phyloP scores from a whole-genome alignment of 345 rosid species.

The Melaleuca alternifolia region DNA sequence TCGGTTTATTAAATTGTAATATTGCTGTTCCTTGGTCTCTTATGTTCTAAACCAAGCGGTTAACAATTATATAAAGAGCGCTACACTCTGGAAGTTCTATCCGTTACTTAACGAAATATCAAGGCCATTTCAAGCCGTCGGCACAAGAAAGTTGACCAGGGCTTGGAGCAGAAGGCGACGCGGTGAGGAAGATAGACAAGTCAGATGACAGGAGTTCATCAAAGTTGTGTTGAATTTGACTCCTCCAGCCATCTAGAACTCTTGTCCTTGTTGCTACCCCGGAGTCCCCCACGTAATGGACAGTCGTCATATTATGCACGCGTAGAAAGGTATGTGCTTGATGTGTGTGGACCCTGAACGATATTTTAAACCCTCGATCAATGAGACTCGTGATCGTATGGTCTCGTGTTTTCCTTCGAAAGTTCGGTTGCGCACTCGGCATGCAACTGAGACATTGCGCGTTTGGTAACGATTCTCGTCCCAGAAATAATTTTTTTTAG shows the following conservation, averaged over 20 bases:
- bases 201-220: not conserved
- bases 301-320: not conserved
- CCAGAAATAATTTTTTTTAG: no score
- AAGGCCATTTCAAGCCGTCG: not conserved
- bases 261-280: not conserved
- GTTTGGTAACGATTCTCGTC: no score
- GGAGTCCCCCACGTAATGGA: not conserved
- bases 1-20: not conserved
- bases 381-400: not conserved
- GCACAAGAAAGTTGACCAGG: not conserved
- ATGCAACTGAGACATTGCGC: not conserved
- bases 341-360: not conserved
- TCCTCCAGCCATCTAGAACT: not conserved
- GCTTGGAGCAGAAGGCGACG: not conserved
- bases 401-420: not conserved
- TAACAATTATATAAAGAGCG: not conserved
- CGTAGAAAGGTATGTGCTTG: not conserved
- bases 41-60: not conserved
- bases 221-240: not conserved
- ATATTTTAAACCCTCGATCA: not conserved
- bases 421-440: not conserved
- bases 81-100: not conserved
- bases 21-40: not conserved
- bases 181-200: not conserved
- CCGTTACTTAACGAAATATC: not conserved